Evolutionary conservation across 2,329 filamentous ascomycete species (phyloP), one percentile per base, ranked within the genome.

Genomic region (Nemania bipapillata): DNA sequence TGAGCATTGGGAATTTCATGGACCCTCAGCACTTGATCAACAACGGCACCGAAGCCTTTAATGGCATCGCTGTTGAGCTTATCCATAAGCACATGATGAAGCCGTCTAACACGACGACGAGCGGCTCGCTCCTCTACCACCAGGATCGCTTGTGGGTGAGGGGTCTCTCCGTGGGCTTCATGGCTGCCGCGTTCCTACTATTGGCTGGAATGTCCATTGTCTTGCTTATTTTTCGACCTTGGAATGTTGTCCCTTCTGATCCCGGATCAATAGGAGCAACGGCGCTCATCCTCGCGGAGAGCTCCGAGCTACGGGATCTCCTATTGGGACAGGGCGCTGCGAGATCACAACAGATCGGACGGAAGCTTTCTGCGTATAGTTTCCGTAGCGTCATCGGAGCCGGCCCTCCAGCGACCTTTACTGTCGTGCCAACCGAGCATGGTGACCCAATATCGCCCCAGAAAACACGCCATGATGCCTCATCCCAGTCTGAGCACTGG

Each of bases 261-360:
- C 66, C 66, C n/a, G 63, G 62, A 3, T 66, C 66, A 17, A 66
- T 69, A 47, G 63, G 66, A 32, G 63, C 66, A 15, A 69, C 66
- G 30, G 66, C 66, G n/a, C 52, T 61, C 12, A 66, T 69, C 22
- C 66, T 69, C 37, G 52, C 66, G 1, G 63, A 66, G 35, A 69
- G 66, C 30, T 54, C 56, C 11, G 17, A 22, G n/a, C 42, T 69
- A 8, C 54, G 66, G 11, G 11, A 24, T 37, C 66, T 69, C 5
- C 45, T 69, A 20, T 57, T 28, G 12, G 62, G 66, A 11, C 15
- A 66, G 9, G 66, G 66, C 12, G 62, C 66, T 24, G 56, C 66
- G 17, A 61, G 62, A 20, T 30, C 45, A 17, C 30, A n/a, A 24
- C 45, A 62, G 30, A 69, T 69, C 49, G 35, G 17, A 17, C 42